Evolutionary conservation across 2,329 filamentous ascomycete species (phyloP).

Genomic region (Coniochaeta prunicola): DNA sequence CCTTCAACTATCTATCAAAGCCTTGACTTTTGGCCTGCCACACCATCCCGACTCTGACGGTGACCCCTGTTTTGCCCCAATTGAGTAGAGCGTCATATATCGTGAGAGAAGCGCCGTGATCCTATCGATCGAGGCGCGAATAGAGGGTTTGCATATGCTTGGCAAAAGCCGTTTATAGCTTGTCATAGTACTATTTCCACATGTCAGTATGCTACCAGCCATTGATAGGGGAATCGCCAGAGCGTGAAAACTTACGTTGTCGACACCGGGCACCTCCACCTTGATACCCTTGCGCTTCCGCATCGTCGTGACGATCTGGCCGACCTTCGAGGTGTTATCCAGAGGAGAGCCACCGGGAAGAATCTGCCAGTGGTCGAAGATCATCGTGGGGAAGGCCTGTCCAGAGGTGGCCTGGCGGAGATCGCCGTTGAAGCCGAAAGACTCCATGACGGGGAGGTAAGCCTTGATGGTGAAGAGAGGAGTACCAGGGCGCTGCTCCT

Average conservation of each 20-base stretch:
- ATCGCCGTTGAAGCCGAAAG: conserved; percentile 87
- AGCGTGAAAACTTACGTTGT: conserved; percentile 77
- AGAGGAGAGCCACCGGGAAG: conserved; percentile 90
- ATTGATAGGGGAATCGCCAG: background rate
- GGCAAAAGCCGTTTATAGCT: conserved; percentile 66
- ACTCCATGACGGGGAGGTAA: conserved; percentile 33
- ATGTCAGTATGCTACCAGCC: conserved; percentile 27
- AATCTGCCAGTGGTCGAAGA: conserved; percentile 98
- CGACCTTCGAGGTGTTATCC: conserved; percentile 74
- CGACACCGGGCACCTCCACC: conserved; percentile 83
- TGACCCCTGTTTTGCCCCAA: conserved; percentile 18
- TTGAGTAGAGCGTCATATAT: conserved; percentile 4
- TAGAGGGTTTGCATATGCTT: conserved; percentile 34
- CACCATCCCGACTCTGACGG: conserved; percentile 10
- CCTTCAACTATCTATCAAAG: conserved; percentile 25
- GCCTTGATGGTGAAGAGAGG: conserved; percentile 89
- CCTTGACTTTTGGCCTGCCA: conserved; percentile 23
- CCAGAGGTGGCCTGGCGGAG: conserved; percentile 88
- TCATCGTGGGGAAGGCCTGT: conserved; percentile 97
- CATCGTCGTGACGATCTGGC: conserved; percentile 77
- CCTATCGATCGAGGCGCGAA: conserved; percentile 35
- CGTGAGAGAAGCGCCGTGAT: conserved; percentile 21
- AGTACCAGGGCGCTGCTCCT: conserved; percentile 97
- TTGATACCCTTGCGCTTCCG: conserved; percentile 99
- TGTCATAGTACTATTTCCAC: conserved; percentile 84